phyloP scores from a whole-genome alignment of 1,139 yeast genomes.

The Wickerhamiella infanticola region DNA sequence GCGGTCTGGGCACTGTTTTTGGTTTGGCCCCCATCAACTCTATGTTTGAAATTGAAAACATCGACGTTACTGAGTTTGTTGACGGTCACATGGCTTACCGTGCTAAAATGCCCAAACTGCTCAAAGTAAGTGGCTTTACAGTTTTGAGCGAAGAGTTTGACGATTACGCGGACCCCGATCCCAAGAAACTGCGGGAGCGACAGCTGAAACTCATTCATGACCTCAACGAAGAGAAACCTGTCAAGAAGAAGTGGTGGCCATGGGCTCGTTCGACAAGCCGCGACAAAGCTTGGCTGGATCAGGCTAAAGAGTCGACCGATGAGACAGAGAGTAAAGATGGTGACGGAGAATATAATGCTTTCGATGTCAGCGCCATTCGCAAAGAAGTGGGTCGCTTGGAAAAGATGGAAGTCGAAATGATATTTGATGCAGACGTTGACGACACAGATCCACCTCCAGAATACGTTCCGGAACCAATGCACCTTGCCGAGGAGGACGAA shows the following conservation, averaged over 20 bases:
- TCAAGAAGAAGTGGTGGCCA: constrained; percentile 24
- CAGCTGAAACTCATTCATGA: constrained; percentile 70
- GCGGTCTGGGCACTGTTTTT: constrained; percentile 80
- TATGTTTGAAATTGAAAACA: constrained; percentile 36
- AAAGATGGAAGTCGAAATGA: constrained; percentile 15
- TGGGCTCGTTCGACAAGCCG: constrained; percentile 17
- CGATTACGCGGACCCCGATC: constrained; percentile 93
- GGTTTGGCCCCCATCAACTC: constrained; percentile 59
- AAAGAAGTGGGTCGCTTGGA: constrained; percentile 19
- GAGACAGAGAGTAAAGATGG: constrained; percentile 5
- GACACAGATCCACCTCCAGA: neutral
- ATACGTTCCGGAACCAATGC: neutral
- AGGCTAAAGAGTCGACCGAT: constrained; percentile 24
- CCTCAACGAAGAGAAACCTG: constrained; percentile 27
- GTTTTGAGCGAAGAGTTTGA: constrained; percentile 80
- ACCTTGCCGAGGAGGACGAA: constrained; percentile 1
- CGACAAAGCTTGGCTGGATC: constrained; percentile 81
- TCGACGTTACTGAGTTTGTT: constrained; percentile 73
- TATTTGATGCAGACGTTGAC: constrained; percentile 17
- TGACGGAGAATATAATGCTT: constrained; percentile 11
- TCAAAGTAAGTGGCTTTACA: constrained; percentile 59
- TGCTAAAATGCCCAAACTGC: constrained; percentile 72
- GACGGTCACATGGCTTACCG: constrained; percentile 97
- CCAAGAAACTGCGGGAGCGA: constrained; percentile 61
- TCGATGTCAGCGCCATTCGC: constrained; percentile 27